phyloP scores from a whole-genome alignment of 768 basidiomycete species.

The Lentinula edodes region DNA sequence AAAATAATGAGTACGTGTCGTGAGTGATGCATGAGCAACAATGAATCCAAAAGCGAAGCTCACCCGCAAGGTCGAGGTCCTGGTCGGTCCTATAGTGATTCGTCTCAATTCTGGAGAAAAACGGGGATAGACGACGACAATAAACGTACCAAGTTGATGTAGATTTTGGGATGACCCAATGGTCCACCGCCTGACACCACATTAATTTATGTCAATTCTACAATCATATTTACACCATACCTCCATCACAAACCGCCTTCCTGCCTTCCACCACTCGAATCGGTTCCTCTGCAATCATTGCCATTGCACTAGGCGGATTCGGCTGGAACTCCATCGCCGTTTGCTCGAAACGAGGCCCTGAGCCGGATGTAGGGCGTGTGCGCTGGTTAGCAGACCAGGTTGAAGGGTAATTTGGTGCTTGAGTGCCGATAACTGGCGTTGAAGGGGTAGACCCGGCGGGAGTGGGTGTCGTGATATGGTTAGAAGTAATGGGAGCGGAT shows the following conservation, averaged over 20 bases:
- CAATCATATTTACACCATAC: slow-evolving; percentile 40
- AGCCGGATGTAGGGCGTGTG: slow-evolving; percentile 52
- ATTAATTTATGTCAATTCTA: neutral
- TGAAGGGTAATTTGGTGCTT: slow-evolving; percentile 77
- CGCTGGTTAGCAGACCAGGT: slow-evolving; percentile 87
- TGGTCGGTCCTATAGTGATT: slow-evolving; percentile 65
- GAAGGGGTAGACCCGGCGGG: slow-evolving; percentile 21
- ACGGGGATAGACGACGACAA: neutral
- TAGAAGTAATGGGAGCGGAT: slow-evolving; percentile 7
- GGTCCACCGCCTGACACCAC: slow-evolving; percentile 74
- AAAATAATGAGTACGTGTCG: neutral
- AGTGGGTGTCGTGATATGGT: slow-evolving; percentile 7
- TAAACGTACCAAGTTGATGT: slow-evolving; percentile 80
- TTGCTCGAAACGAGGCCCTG: slow-evolving; percentile 89
- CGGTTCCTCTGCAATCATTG: slow-evolving; percentile 81
- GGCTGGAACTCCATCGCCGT: slow-evolving; percentile 85
- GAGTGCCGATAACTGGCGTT: slow-evolving; percentile 30
- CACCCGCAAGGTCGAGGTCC: slow-evolving; percentile 89
- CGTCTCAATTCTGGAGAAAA: slow-evolving; percentile 10
- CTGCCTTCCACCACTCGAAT: slow-evolving; percentile 75
- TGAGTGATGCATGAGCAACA: neutral
- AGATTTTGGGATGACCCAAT: slow-evolving; percentile 95
- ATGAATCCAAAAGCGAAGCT: slow-evolving; percentile 33
- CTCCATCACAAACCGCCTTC: slow-evolving; percentile 92
- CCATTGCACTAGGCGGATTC: slow-evolving; percentile 86